Evolutionary conservation across 306 rosid genomes (phyloP), one percentile per base, ranked within the genome.

Genomic region (Cicer chorassanicum): DNA sequence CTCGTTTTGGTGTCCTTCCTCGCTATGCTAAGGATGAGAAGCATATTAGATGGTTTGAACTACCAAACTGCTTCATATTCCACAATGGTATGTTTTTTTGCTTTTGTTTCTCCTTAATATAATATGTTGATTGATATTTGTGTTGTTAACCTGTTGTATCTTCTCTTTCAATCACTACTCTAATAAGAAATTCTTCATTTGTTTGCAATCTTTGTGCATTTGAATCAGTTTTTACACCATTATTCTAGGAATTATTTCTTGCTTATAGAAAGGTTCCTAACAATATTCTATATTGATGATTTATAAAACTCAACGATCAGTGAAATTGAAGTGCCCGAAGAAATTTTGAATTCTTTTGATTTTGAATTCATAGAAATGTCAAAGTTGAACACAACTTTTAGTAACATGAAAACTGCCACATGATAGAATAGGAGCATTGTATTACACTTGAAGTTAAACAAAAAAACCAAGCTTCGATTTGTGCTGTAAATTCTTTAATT

Each of bases 31-130:
- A 85, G 86, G 89, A 94, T 70, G 98, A 94, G 44, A 79, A 84
- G 79, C 85, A 65, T 24, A 91, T 94, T 40, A 87, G 89, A 85
- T 94, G 98, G 96, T 94, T 94, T 59, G 96, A 94, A 88, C 90
- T 94, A 78, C 98, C 98, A 60, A 94, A 90, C 86, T 91, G 98
- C 89, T 94, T 90, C 91, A 90, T 87, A 72, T 94, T 94, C 74
- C 98, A 94, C 75, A 94, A 94, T 82, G 98, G 98, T 94, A 67
- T 57, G 77, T 66, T 49, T 70, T 6, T 46, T 44, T 73, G 12
- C 56, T 67, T 64, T 72, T 44, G 6, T 50, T 44, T 49, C 67
- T 80, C 51, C 75, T 67, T 62, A 36, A 41, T 53, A 39, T 39
- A 40, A 45, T 21, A 19, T 70, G n/a, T 64, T 70, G 63, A 19